Evolutionary conservation across 1,284 basidiomycete species (phyloP), one percentile per base, ranked within the genome.

Genomic region (Pisolithus thermaeus): DNA sequence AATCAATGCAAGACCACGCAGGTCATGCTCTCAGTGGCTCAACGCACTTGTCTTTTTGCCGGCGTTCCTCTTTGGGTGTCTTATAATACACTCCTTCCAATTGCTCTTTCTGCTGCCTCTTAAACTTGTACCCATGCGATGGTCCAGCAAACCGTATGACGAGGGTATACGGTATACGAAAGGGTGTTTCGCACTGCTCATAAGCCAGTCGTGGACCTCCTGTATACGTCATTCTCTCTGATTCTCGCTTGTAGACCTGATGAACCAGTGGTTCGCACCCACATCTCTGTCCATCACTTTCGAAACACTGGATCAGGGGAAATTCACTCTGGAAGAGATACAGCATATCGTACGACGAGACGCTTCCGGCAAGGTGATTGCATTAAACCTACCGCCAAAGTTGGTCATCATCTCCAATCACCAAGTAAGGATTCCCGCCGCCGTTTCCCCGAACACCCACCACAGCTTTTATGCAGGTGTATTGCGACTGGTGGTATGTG

Each of bases 401-500:
- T 79, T 86, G 46, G 84, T 93, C 40, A 69, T 92, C 56, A 87
- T 90, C 61, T 80, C 84, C 5, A 93, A 93, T 65, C 90, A 93
- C 64, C 87, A 90, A 74, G 87, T 88, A 56, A 44, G 75, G 59
- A 35, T 41, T 43, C 43, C 40, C 52, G 41, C 51, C 49, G 50
- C 42, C 36, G 39, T 20, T 30, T 35, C 7, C 18, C 8, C 30
- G 20, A 18, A 32, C 22, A 28, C 30, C 18, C 6, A 45, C 16
- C 28, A 22, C 37, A 53, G 11, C 58, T 45, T 44, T 14, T 1
- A 35, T 4, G 40, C 60, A 96, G 88, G 78, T 90, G 23, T 95
- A 97, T 65, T 80, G 84, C 4, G 94, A 97, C 71, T 91, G 89
- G 89, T 91, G 89, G 82, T 96, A 94, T 61, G 79, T 89, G 35